These are phyloP conservation scores for Biscutella laevigata DNA, from an alignment of 441 rosid species.

Conservation along the genomic window DNA sequence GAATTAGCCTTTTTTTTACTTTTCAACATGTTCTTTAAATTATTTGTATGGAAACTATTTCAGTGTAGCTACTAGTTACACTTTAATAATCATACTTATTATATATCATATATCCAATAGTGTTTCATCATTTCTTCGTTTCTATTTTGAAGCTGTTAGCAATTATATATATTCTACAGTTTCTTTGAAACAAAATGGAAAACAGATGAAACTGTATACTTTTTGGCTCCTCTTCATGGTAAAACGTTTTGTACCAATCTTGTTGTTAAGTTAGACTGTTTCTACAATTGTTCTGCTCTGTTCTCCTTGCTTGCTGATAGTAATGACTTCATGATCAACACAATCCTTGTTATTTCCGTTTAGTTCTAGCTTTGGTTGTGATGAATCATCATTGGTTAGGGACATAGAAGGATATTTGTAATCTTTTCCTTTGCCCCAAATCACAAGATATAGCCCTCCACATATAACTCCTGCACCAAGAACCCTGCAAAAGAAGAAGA, in stretches of 20 bases:
- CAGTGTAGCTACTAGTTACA: background rate
- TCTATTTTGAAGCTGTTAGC: slow-evolving; percentile 8
- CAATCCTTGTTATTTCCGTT: slow-evolving; percentile 5
- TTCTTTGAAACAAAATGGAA: slow-evolving; percentile 3
- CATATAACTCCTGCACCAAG: slow-evolving; percentile 70
- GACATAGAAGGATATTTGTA: slow-evolving; percentile 18
- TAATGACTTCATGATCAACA: slow-evolving; percentile 28
- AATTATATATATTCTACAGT: slow-evolving; percentile 2
- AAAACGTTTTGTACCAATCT: background rate
- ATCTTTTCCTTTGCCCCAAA: slow-evolving; percentile 86
- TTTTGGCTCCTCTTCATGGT: slow-evolving; percentile 1
- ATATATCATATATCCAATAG: slow-evolving; percentile 5
- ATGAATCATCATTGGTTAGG: slow-evolving; percentile 8
- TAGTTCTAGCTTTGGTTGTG: slow-evolving; percentile 25
- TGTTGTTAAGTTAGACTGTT: slow-evolving; percentile 5
- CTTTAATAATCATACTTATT: background rate
- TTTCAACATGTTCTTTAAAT: background rate
- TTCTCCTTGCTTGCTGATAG: slow-evolving; percentile 14
- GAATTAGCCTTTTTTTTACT: too few species aligned
- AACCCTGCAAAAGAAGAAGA: slow-evolving; percentile 39
- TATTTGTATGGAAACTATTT: background rate
- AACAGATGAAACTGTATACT: background rate
- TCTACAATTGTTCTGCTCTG: slow-evolving; percentile 17
- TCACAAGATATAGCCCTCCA: slow-evolving; percentile 65
- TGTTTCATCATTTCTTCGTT: background rate